Evolutionary conservation across 169 alveolate species (phyloP), one percentile per base, ranked within the genome.

Genomic region (Ichthyophthirius multifiliis): DNA sequence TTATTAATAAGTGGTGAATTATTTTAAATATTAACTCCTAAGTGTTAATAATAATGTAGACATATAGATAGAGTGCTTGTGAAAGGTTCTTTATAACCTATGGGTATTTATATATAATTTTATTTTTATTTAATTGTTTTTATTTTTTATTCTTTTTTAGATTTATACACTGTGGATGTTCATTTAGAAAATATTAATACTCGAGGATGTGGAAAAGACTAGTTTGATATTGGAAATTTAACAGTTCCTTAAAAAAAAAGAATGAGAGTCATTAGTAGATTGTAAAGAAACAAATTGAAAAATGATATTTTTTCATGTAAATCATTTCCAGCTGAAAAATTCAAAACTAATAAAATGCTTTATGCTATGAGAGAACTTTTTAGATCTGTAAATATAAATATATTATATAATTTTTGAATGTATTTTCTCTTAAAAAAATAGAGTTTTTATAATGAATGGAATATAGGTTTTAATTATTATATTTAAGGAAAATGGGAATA

Each of bases 401-500:
- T 45, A 6, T 45, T 6, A 45, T 45, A 45, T n/a, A 45, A 45
- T n/a, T 37, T 9, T 7, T 0, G 3, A 0, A 37, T n/a, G 5
- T 16, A 1, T 31, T 31, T 9, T 16, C 30, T 41, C 31, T 23
- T 6, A 32, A 16, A 71, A 43, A 87, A 89, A 37, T 83, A 90
- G 48, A 96, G 87, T 31, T 95, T 93, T 87, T 67, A 90, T 73
- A 63, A 74, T 32, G 77, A 77, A 16, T 95, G 93, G 85, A 89
- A 89, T 35, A 55, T 73, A n/a, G 96, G 95, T 5, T 78, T 90
- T 48, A 74, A 84, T 64, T 85, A 86, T 41, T 95, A 95, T 78
- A 86, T 92, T 62, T 83, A 83, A 20, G 98, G 98, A 13, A 89
- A 93, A 55, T 95, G 98, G 98, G 47, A 78, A 5, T 74, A 74